These are phyloP conservation scores for Saccharomycopsis sp. DNA, from an alignment of 805 yeast species.

Conservation along the genomic window DNA sequence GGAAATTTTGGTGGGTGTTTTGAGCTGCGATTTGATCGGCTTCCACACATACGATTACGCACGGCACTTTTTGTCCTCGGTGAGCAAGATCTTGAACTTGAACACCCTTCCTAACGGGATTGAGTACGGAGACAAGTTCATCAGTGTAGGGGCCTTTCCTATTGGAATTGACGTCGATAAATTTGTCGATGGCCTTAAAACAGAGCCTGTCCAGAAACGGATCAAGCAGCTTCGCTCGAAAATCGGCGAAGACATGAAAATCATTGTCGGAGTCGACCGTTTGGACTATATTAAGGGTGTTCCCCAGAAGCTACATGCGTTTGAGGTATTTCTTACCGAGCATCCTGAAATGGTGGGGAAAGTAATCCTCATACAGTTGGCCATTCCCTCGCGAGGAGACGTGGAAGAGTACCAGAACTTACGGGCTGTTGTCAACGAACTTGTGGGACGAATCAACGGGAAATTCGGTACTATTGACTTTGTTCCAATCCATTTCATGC, in stretches of 20 bases:
- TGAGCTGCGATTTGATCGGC: conserved; percentile 91
- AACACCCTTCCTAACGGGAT: conserved; percentile 90
- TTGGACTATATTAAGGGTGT: conserved; percentile 96
- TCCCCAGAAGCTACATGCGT: conserved; percentile 94
- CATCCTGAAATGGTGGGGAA: conserved; percentile 99
- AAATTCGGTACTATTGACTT: conserved; percentile 94
- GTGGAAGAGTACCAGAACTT: conserved; percentile 95
- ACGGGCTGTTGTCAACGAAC: conserved; percentile 89
- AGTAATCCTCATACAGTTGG: conserved; percentile 91
- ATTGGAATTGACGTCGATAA: conserved; percentile 96
- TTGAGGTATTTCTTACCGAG: conserved; percentile 83
- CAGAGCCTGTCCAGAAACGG: conserved; percentile 56
- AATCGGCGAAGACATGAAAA: conserved; percentile 68
- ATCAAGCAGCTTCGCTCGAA: conserved; percentile 51
- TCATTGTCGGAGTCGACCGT: conserved; percentile 95
- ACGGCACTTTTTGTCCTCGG: conserved; percentile 87
- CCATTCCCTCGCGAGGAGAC: conserved; percentile 96
- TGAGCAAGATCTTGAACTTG: conserved; percentile 73
- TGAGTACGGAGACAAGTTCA: conserved; percentile 65
- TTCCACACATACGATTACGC: conserved; percentile 99
- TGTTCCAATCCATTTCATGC: conserved; percentile 96
- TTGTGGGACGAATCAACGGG: conserved; percentile 95
- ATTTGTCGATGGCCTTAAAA: conserved; percentile 71
- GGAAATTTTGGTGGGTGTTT: conserved; percentile 85
- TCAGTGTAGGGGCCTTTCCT: conserved; percentile 95